Evolutionary conservation across 768 basidiomycete genomes (phyloP), one percentile per base, ranked within the genome.

Genomic region (Mycena filopes): DNA sequence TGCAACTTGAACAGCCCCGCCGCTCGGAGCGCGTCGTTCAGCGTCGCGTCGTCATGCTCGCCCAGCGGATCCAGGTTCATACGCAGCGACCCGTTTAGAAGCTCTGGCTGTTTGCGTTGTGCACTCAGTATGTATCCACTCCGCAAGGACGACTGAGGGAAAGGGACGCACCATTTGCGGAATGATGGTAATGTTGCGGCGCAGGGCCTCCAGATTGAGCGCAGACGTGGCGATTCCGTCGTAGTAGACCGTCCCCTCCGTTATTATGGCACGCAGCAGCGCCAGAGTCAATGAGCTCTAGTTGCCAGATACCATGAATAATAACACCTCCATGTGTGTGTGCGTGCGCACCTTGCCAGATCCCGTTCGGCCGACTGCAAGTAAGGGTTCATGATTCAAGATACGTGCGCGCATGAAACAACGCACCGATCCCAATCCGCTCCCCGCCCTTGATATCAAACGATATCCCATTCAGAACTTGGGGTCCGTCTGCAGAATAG

Each of bases 401-500:
- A 5, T 29, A 12, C 26, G 16, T n/a, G n/a, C n/a, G n/a, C n/a
- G n/a, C n/a, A n/a, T n/a, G n/a, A n/a, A n/a, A n/a, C n/a, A 16
- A 47, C 18, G 21, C 47, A 45, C 29, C 59, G 26, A 60, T 46
- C 21, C 65, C 51, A 41, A 63, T 74, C 20, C 80, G 74, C 62
- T 81, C 78, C 1, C 83, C 83, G 36, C 76, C 74, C 42, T 76
- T 74, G 68, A 84, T 77, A 25, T 74, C 73, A 33, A 84, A 78
- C 80, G 66, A 62, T n/a, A 67, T 43, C 18, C 29, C 42, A 7
- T 26, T 28, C 20, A 67, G 38, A 6, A 67, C 60, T 88, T 71
- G 9, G 89, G 74, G 66, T 83, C 84, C 87, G 85, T 88, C 65
- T 23, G 1, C 82, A 79, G 87, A 84, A 73, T 89, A 89, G 47